These are phyloP conservation scores for Rhizophora apiculata DNA, from an alignment of 345 rosid species.

Conservation along the genomic window DNA sequence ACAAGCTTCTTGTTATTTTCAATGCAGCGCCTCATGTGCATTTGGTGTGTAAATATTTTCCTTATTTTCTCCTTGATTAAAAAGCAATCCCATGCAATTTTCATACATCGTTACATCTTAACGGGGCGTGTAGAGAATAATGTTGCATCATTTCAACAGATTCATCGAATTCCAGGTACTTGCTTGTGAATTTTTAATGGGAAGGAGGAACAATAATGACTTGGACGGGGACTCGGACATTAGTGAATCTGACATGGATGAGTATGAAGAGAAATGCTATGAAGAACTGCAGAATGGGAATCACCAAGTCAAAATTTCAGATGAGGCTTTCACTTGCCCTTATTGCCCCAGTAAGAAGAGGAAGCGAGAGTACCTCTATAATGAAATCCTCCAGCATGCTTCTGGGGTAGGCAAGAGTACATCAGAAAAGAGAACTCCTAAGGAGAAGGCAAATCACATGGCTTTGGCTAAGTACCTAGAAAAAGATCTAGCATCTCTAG, in stretches of 20 bases:
- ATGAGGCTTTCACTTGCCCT: conserved; percentile 65
- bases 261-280: conserved; percentile 49
- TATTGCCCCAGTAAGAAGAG: conserved; percentile 69
- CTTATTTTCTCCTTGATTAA: not conserved
- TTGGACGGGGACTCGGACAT: conserved; percentile 33
- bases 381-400: conserved; percentile 90
- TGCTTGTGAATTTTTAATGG: conserved; percentile 4
- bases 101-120: not conserved
- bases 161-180: conserved; percentile 6
- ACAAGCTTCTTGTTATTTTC: no score
- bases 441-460: conserved; percentile 77
- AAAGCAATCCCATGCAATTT: not conserved
- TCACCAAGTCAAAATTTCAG: conserved; percentile 49
- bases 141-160: not conserved
- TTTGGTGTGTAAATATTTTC: not conserved
- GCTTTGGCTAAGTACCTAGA: conserved; percentile 74
- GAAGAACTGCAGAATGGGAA: conserved; percentile 70
- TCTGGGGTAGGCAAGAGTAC: conserved; percentile 84
- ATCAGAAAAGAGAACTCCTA: conserved; percentile 63
- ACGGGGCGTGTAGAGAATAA: not conserved
- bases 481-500: conserved; percentile 37
- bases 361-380: conserved; percentile 56
- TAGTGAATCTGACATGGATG: conserved; percentile 52
- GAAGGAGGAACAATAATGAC: conserved; percentile 9
- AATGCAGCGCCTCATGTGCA: no score